Base-by-base conservation (phyloP, 2,329 filamentous ascomycete species). In the Diaporthe velutina region DNA sequence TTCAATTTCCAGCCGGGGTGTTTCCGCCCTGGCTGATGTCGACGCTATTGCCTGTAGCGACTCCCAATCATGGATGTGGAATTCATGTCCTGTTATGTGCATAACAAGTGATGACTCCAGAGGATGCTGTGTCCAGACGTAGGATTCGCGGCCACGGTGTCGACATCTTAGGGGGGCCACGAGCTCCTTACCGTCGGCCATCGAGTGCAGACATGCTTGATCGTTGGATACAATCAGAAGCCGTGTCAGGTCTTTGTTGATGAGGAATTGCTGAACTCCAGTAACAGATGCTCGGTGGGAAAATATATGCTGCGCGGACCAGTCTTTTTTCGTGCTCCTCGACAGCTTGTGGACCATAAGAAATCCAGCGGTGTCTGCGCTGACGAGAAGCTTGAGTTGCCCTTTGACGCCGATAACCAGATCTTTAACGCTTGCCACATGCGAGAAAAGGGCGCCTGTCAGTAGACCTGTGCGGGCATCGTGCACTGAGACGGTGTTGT, bases 181-280 rank as follows among this genome's bases (percentile, higher is more conserved):
- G 7, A 61, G 58, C 25, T 45, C 58, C 9, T 45, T 61, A 8
- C 38, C 58, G 15, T 61, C 25, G 0, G 38, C 3, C n/a, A 61
- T 28, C 8, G 58, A 61, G 9, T 42, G 25, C 8, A 61, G 25
- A 45, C n/a, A 61, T 19, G 58, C 58, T 25, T 61, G 58, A 13
- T 61, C 58, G 38, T 45, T 42, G 38, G 58, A 61, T 5, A 45
- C 38, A 61, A 61, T 61, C 4, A 61, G 38, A 42, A 61, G n/a
- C 0, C 38, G 38, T 12, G 58, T 45, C 3, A 61, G n/a, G 25
- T 42, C 58, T 8, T 61, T 45, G 25, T 45, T 61, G 58, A 17
- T 22, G 4, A 61, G 38, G 15, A 61, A 61, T 9, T 61, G n/a
- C 35, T 61, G 58, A 15, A 61, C 58, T 2, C 58, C 58, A 3